Percentiles rank a stretch among this genome's conserved stretches.
Evolutionary conservation across 352 stramenopile genomes (phyloP).

Genomic region (Globisporangium nunn): DNA sequence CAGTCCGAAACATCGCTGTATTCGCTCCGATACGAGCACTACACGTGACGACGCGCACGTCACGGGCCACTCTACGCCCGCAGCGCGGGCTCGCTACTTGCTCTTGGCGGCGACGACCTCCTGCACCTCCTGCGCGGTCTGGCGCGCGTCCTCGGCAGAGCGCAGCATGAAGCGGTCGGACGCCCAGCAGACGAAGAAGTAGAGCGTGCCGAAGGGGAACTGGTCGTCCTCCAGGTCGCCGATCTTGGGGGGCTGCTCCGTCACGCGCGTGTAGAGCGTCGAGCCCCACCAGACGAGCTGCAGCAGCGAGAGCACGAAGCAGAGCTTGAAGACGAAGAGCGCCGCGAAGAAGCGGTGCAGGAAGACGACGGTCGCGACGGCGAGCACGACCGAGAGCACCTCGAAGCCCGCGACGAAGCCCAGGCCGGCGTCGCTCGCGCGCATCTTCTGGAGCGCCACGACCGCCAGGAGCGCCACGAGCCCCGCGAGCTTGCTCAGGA

Average conservation of each 20-base stretch:
- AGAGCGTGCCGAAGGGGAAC: conserved; percentile 61
- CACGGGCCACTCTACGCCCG: no score
- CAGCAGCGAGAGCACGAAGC: conserved; percentile 68
- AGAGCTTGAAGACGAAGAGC: conserved; percentile 69
- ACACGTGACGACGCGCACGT: no score
- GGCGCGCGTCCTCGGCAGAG: conserved; percentile 50
- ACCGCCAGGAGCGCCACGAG: conserved; percentile 63
- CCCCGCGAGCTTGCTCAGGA: conserved; percentile 67
- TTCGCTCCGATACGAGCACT: no score
- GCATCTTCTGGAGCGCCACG: conserved; percentile 56
- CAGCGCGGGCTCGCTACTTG: conserved; percentile 4
- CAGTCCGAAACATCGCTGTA: no score
- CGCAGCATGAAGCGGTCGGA: conserved; percentile 81
- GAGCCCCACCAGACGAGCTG: conserved; percentile 59
- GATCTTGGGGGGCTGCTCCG: conserved; percentile 31
- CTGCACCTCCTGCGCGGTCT: conserved; percentile 53
- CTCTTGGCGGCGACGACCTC: conserved; percentile 29
- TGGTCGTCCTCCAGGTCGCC: conserved; percentile 59
- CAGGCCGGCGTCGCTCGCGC: conserved; percentile 31
- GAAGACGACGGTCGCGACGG: conserved; percentile 48
- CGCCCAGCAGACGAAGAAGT: conserved; percentile 70
- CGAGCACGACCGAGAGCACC: conserved; percentile 48
- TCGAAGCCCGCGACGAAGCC: conserved; percentile 60
- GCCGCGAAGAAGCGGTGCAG: conserved; percentile 51
- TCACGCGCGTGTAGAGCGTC: conserved; percentile 41